phyloP scores from a whole-genome alignment of 768 basidiomycete species.

The Pleurotus giganteus region DNA sequence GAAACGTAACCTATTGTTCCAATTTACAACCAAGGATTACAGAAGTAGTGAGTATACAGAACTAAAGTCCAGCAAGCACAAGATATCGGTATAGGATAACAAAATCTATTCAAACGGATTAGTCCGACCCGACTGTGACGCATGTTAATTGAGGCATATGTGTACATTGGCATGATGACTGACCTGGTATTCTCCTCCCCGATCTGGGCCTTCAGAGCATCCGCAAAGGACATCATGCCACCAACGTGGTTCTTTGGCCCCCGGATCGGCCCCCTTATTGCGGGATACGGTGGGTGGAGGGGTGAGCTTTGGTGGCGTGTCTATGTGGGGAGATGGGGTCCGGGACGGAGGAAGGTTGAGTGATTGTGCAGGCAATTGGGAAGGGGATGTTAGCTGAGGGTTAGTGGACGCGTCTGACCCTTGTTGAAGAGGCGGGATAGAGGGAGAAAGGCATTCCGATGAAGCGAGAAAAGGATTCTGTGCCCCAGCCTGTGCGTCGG shows the following conservation, averaged over 20 bases:
- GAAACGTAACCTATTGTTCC: not conserved
- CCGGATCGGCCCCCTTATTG: conserved; percentile 25
- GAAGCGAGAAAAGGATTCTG: not conserved
- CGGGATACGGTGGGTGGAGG: conserved; percentile 22
- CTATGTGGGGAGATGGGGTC: conserved; percentile 49
- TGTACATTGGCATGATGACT: conserved; percentile 14
- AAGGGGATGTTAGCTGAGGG: conserved; percentile 18
- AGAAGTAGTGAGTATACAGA: conserved; percentile 1
- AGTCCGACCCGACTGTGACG: conserved; percentile 64
- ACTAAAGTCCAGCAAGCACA: not conserved
- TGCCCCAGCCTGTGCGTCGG: conserved; percentile 28
- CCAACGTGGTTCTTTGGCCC: conserved; percentile 51
- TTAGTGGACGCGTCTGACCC: not conserved
- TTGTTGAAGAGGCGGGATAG: not conserved
- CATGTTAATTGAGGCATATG: conserved; percentile 3
- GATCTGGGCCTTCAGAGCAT: conserved; percentile 70
- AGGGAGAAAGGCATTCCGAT: not conserved
- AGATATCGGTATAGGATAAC: not conserved
- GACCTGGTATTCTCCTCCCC: conserved; percentile 74
- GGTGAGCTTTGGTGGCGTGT: conserved; percentile 35
- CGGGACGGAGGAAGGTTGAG: conserved; percentile 61
- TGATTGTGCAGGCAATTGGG: conserved; percentile 50
- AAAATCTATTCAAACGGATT: conserved; percentile 53
- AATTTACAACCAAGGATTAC: conserved; percentile 1
- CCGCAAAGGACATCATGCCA: conserved; percentile 90